Evolutionary conservation across 2,329 filamentous ascomycete species (phyloP), one percentile per base, ranked within the genome.

Genomic region (Pseudogymnoascus destructans): DNA sequence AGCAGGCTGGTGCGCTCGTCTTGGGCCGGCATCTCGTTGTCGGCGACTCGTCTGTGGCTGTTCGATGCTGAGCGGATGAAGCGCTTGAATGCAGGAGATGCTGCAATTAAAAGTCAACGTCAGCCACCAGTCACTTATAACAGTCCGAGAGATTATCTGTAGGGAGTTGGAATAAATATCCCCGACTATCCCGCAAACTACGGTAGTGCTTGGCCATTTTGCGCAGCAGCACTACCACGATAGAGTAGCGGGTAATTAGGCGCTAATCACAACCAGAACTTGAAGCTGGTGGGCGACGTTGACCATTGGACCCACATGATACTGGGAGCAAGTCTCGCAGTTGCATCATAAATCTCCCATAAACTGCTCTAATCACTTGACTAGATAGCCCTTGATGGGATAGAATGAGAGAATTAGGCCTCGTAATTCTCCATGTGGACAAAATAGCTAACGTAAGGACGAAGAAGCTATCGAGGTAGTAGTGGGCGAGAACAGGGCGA

Each of bases 1-100:
- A 68, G 59, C 57, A 68, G 57, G n/a, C 63, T 61, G 6, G 65
- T 66, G 23, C 49, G 60, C 59, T 68, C 67, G 46, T 59, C 63
- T 59, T 59, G 25, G 35, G 58, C 23, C 30, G 61, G 55, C 62
- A 63, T 63, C n/a, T 40, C 55, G 59, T 27, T 27, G 25, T 52
- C 19, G 25, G 15, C 46, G 23, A 10, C 42, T 27, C 42, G 42
- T 49, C 42, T 49, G 23, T 17, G n/a, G 23, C 25, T 30, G 25
- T 52, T 52, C n/a, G 46, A 52, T 52, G 25, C 25, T 30, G 46
- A 19, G 23, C 46, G 46, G 46, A 52, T 17, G 46, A 52, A 30
- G 7, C 46, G 46, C 46, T 52, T 52, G 25, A 30, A 52, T 17
- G 46, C 46, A 5, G 46, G 46, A 13, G 46, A 30, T 11, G 46